These are phyloP conservation scores for Acrocalymma vagum DNA, from an alignment of 2,329 filamentous ascomycete genomes.

Conservation along the genomic window DNA sequence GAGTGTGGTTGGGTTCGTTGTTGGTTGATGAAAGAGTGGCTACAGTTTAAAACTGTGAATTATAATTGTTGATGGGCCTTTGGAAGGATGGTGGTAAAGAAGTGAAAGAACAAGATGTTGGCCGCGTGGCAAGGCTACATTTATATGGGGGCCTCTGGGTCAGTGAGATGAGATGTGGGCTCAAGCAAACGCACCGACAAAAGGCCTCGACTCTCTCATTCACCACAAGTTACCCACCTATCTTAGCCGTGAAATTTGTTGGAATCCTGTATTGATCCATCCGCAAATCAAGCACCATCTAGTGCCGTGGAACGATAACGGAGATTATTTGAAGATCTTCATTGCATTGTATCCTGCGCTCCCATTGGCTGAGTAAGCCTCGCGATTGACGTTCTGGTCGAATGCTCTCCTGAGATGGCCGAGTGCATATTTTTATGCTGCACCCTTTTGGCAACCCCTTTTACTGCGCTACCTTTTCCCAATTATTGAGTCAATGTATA, in stretches of 20 bases:
- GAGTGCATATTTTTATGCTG: neutral
- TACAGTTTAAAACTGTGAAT: conserved; percentile 39
- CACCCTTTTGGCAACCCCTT: conserved; percentile 6
- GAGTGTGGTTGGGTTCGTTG: conserved; percentile 14
- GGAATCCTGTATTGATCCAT: conserved; percentile 9
- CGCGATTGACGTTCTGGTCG: too few species aligned
- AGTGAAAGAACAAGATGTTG: conserved; percentile 15
- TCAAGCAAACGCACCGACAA: conserved; percentile 16
- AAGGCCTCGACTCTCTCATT: conserved; percentile 11
- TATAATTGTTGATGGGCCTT: conserved; percentile 14
- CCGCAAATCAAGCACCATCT: conserved; percentile 9
- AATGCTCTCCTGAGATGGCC: too few species aligned
- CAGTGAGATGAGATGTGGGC: conserved; percentile 19
- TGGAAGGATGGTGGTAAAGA: conserved; percentile 23
- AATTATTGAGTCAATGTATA: too few species aligned
- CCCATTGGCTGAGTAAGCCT: conserved; percentile 8
- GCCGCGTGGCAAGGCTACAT: conserved; percentile 25
- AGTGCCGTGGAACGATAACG: conserved; percentile 14
- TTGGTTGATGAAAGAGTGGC: conserved; percentile 37
- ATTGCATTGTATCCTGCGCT: neutral
- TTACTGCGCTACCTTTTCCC: conserved; percentile 3
- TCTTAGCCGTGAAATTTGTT: conserved; percentile 7
- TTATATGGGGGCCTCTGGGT: too few species aligned
- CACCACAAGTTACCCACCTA: conserved; percentile 8
- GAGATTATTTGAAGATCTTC: conserved; percentile 13